phyloP scores from a whole-genome alignment of 345 rosid genomes.

The Noccaea caerulescens region DNA sequence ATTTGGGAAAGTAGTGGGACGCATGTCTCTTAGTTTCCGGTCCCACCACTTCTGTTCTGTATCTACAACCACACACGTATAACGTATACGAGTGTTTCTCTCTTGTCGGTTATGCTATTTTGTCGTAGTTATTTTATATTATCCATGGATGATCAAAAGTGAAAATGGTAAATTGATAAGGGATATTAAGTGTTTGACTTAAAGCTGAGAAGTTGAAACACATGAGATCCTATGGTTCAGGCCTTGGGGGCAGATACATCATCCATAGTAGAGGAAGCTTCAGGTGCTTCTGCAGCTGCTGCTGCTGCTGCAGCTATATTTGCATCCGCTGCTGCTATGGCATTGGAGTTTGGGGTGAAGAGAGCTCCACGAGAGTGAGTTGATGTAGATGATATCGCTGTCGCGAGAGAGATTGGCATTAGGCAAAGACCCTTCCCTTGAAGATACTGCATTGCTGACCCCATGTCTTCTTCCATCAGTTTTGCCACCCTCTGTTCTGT shows the following conservation, averaged over 20 bases:
- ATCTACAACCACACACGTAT: constrained; percentile 28
- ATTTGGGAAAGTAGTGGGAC: constrained; percentile 42
- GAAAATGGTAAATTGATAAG: constrained; percentile 33
- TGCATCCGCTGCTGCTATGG: constrained; percentile 25
- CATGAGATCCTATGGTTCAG: constrained; percentile 39
- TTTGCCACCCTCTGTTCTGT: constrained; percentile 92
- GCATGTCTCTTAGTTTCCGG: constrained; percentile 36
- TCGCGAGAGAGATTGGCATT: constrained; percentile 95
- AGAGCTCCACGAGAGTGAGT: constrained; percentile 56
- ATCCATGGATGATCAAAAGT: constrained; percentile 29
- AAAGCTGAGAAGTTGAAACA: constrained; percentile 24
- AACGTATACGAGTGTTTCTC: constrained; percentile 32
- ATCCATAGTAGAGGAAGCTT: constrained; percentile 58
- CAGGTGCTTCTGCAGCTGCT: constrained; percentile 31
- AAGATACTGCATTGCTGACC: constrained; percentile 96
- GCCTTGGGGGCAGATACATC: constrained; percentile 72
- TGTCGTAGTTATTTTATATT: constrained; percentile 6
- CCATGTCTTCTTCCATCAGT: constrained; percentile 98
- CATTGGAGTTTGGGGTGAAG: constrained; percentile 26
- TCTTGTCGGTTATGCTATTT: constrained; percentile 33
- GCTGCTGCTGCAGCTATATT: constrained; percentile 22
- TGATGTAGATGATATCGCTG: constrained; percentile 83
- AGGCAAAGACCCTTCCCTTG: constrained; percentile 97
- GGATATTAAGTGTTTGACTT: constrained; percentile 33
- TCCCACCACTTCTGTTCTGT: constrained; percentile 37